phyloP scores from a whole-genome alignment of 192 early-diverging fungal genomes.

The Thoreauomyces humboldtii region DNA sequence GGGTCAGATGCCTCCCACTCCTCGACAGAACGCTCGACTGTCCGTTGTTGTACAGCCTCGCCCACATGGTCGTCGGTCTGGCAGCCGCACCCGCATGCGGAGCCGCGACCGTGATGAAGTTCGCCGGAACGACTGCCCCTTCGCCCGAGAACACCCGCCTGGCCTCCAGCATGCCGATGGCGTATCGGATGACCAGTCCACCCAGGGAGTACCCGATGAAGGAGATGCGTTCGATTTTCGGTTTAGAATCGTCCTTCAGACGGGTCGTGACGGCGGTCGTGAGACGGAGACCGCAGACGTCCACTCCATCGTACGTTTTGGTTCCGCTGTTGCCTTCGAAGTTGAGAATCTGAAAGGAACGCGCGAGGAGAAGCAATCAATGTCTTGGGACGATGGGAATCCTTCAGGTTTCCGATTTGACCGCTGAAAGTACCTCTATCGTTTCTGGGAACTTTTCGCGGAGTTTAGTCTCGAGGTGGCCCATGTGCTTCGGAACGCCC shows the following conservation, averaged over 20 bases:
- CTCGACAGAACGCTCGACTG: constrained; percentile 9
- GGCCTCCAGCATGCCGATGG: constrained; percentile 42
- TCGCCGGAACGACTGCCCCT: background rate
- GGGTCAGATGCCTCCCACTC: constrained; percentile 29
- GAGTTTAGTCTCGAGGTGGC: constrained; percentile 45
- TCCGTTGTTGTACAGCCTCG: constrained; percentile 25
- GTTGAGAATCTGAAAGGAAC: constrained; percentile 26
- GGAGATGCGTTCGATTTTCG: constrained; percentile 33
- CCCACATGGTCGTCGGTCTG: background rate
- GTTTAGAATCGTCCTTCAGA: constrained; percentile 4
- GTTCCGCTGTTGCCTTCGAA: constrained; percentile 27
- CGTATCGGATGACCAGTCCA: constrained; percentile 50
- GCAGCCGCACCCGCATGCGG: constrained; percentile 44
- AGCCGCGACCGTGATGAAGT: constrained; percentile 47
- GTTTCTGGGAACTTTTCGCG: background rate
- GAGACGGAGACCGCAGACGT: constrained; percentile 33
- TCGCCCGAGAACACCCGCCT: constrained; percentile 16
- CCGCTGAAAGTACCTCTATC: background rate
- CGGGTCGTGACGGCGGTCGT: constrained; percentile 12
- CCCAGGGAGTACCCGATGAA: constrained; percentile 55
- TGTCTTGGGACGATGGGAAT: no score
- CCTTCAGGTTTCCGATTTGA: no score
- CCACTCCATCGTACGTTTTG: constrained; percentile 45
- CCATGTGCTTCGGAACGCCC: constrained; percentile 55
- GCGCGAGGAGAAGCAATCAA: background rate